Evolutionary conservation across 2,329 filamentous ascomycete genomes (phyloP).

Genomic region (Ilyonectria destructans): DNA sequence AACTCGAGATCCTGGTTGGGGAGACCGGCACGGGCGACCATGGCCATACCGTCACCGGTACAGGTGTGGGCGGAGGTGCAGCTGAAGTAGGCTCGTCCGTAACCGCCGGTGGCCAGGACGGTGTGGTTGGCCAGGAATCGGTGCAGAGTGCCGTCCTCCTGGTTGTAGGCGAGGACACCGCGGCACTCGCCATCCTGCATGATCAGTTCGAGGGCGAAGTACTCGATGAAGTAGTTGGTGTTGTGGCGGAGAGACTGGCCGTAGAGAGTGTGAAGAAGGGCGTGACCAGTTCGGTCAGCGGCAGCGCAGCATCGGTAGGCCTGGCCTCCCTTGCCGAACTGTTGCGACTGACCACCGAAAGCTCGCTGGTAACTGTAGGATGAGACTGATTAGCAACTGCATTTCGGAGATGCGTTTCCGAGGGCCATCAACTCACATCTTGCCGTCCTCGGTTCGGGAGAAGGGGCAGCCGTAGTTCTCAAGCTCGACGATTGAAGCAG

Average conservation of each 20-base stretch:
- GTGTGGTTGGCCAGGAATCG: conserved; percentile 98
- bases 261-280: conserved; percentile 97
- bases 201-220: conserved; percentile 95
- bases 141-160: conserved; percentile 98
- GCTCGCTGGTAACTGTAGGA: conserved; percentile 90
- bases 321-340: conserved; percentile 97
- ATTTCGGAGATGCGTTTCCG: background rate
- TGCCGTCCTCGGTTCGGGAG: conserved; percentile 95
- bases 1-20: conserved; percentile 99
- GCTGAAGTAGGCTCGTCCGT: conserved; percentile 98
- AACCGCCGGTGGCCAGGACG: conserved; percentile 95
- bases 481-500: conserved; percentile 91
- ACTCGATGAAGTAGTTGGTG: conserved; percentile 99
- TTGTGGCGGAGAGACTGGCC: conserved; percentile 97
- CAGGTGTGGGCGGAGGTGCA: conserved; percentile 99
- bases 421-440: conserved; percentile 75
- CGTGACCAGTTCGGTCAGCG: conserved; percentile 96
- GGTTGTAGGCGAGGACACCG: conserved; percentile 97
- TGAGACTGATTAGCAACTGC: conserved; percentile 35
- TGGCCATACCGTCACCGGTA: conserved; percentile 99
- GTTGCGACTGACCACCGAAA: conserved; percentile 96
- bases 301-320: conserved; percentile 98
- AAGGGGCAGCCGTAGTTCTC: conserved; percentile 99
- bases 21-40: conserved; percentile 97
- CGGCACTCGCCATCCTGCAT: conserved; percentile 99